Evolutionary conservation across 2,329 filamentous ascomycete species (phyloP).

Genomic region (Monosporascus sp.): DNA sequence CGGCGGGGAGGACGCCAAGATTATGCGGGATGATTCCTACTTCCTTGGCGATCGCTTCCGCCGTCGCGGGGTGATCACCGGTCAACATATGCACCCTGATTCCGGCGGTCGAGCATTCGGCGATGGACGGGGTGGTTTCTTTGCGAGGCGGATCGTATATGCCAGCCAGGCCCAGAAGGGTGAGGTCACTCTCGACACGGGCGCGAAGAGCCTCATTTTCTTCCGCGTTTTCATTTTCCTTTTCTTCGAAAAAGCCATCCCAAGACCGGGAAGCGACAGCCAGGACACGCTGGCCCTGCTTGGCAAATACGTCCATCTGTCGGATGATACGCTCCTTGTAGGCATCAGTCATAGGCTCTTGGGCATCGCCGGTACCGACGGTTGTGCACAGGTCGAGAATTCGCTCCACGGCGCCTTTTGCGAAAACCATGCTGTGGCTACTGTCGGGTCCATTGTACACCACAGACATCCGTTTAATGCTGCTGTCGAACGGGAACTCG

Average conservation of each 20-base stretch:
- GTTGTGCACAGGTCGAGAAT: slow-evolving; percentile 51
- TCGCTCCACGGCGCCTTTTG: slow-evolving; percentile 58
- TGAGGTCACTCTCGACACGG: slow-evolving; percentile 61
- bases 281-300: slow-evolving; percentile 66
- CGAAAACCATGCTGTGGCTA: slow-evolving; percentile 49
- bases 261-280: slow-evolving; percentile 62
- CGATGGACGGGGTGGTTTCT: slow-evolving; percentile 70
- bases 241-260: slow-evolving; percentile 40
- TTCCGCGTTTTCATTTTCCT: slow-evolving; percentile 19
- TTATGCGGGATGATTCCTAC: slow-evolving; percentile 70
- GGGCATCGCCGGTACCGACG: slow-evolving; percentile 36
- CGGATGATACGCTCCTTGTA: slow-evolving; percentile 43
- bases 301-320: slow-evolving; percentile 55
- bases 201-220: slow-evolving; percentile 45
- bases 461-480: slow-evolving; percentile 75
- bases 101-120: slow-evolving; percentile 64
- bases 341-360: slow-evolving; percentile 43
- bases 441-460: slow-evolving; percentile 52
- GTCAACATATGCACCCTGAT: slow-evolving; percentile 82
- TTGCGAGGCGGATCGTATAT: slow-evolving; percentile 82
- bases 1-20: slow-evolving; percentile 51
- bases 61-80: slow-evolving; percentile 74
- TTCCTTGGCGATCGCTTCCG: slow-evolving; percentile 70
- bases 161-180: slow-evolving; percentile 74
- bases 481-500: slow-evolving; percentile 75